Base-by-base conservation (phyloP, 2,329 filamentous ascomycete species). In the Apiospora phragmitis region DNA sequence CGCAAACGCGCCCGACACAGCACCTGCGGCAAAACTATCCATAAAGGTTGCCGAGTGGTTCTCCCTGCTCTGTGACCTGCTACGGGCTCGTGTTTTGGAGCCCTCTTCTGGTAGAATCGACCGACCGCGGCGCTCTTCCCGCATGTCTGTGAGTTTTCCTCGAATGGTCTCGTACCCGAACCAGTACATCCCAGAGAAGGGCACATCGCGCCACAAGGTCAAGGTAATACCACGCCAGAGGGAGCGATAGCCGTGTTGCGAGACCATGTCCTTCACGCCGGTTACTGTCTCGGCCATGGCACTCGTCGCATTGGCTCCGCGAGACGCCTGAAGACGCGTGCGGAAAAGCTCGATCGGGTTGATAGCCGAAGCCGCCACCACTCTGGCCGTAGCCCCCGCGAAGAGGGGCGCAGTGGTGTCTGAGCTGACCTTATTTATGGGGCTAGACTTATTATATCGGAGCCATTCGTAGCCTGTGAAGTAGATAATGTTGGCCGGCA, bases 391-490 rank as follows among this genome's bases (percentile, higher is more conserved):
- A 5, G 93, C 89, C 0, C 96, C 96, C 3, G 94, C 94, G 0
- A 93, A 85, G 1, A 99, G 86, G 0, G 96, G 94, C 7, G 93
- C 90, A 75, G 93, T 94, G 11, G 89, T 87, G 74, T 95, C 93
- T 18, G 88, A 87, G 12, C 91, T 79, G 26, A 87, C 75, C 55
- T 85, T 85, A 45, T 87, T 87, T 73, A 98, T 88, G 0, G 94
- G 95, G 75, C 93, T 97, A 55, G 83, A 84, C 1, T 85, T 84
- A 76, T 93, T 92, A 74, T 88, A 93, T 45, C 96, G 91, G 71
- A 99, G 81, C 92, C 94, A 98, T 79, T 99, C 96, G 81, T 99
- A 99, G 49, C 96, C 96, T 16, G 96, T 97, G 78, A 98, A 98
- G 83, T 99, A 99, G 74, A 99, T 98, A 75, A 99, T 96, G 80